Conservation (phyloP, 1,139 yeast genomes). For the Yamadazyma friedrichii region DNA sequence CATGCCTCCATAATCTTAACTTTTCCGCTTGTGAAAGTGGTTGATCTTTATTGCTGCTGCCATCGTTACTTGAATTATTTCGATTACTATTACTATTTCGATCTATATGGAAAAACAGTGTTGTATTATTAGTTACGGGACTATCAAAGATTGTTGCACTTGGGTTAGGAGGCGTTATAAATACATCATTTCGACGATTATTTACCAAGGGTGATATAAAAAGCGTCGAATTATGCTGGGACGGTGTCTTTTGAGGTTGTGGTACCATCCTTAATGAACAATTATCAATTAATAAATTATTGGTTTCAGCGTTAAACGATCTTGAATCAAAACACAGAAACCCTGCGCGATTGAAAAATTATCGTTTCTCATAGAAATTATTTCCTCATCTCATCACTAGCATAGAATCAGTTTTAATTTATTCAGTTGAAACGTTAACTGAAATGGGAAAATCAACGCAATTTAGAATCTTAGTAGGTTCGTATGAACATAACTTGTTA, state of each 20-base stretch:
- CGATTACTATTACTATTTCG: slow-evolving; percentile 16
- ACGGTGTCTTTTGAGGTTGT: slow-evolving; percentile 36
- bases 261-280: slow-evolving; percentile 8
- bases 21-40: slow-evolving; percentile 82
- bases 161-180: slow-evolving; percentile 58
- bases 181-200: slow-evolving; percentile 46
- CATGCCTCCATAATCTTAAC: slow-evolving; percentile 89
- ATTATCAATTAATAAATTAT: background rate
- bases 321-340: slow-evolving; percentile 6
- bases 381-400: slow-evolving; percentile 7
- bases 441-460: slow-evolving; percentile 19
- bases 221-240: slow-evolving; percentile 60
- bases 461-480: slow-evolving; percentile 86
- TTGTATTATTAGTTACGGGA: slow-evolving; percentile 42
- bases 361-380: no score
- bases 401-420: no score
- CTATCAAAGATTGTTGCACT: slow-evolving; percentile 40
- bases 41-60: slow-evolving; percentile 7
- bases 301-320: background rate
- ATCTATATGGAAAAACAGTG: slow-evolving; percentile 40
- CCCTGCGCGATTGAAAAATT: slow-evolving; percentile 1
- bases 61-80: slow-evolving; percentile 10
- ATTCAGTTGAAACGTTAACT: background rate
- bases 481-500: slow-evolving; percentile 89
- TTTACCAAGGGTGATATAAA: slow-evolving; percentile 61